Evolutionary conservation across 805 yeast genomes (phyloP).

Genomic region (Debaryomyces tyrocola): DNA sequence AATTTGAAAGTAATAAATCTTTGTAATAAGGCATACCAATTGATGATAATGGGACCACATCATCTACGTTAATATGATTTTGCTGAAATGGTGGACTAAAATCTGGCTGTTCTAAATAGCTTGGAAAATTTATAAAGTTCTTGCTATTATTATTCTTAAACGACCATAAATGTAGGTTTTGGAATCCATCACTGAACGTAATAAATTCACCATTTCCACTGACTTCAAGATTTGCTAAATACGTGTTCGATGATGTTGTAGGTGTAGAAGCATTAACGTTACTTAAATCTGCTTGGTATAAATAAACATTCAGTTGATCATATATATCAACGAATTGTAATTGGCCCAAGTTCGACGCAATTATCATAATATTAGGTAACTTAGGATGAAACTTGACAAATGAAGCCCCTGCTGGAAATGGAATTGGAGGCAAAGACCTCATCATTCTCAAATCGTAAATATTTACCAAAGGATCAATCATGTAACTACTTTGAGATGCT

Average conservation of each 20-base stretch:
- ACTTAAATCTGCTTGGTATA: constrained; percentile 65
- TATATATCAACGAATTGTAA: constrained; percentile 81
- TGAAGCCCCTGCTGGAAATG: constrained; percentile 89
- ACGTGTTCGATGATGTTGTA: constrained; percentile 12
- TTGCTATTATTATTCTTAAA: constrained; percentile 30
- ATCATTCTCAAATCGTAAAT: constrained; percentile 76
- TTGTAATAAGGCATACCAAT: constrained; percentile 88
- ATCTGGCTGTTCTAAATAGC: constrained; percentile 55
- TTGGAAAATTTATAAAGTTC: constrained; percentile 38
- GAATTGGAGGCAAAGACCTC: constrained; percentile 72
- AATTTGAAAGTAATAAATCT: constrained; percentile 73
- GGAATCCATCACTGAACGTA: constrained; percentile 64
- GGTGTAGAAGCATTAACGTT: constrained; percentile 11
- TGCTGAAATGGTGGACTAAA: constrained; percentile 31
- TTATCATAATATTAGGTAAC: constrained; percentile 70
- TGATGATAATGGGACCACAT: constrained; percentile 58
- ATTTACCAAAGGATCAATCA: constrained; percentile 76
- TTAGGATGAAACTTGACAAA: constrained; percentile 85
- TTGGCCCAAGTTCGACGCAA: constrained; percentile 77
- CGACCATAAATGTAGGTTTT: constrained; percentile 69
- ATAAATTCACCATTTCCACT: constrained; percentile 76
- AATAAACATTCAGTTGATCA: constrained; percentile 65
- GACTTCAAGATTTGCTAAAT: constrained; percentile 51
- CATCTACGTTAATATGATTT: constrained; percentile 33
- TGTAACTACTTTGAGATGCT: constrained; percentile 34